Base-by-base conservation (phyloP, 164 flowering plant species). In the Vitis amurensis region DNA sequence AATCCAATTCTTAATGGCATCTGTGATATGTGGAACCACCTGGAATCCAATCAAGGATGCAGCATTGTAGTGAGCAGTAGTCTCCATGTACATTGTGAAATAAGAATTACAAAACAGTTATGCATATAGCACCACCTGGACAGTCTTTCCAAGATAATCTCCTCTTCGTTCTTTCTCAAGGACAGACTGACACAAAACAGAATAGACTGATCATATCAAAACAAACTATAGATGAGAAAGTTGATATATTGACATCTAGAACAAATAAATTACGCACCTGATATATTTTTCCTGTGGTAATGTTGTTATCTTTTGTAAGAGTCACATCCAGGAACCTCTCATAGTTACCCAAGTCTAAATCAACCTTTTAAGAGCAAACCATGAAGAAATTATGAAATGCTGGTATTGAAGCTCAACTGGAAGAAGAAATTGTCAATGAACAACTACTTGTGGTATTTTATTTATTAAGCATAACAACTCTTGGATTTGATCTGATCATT, bases 11-110 rank as follows among this genome's bases (percentile, higher is more conserved):
- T 81, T 93, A 68, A 96, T 93, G 63, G 97, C 97, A 86, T 93
- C 95, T 44, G 98, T 96, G 19, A 96, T 86, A 76, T 92, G 99
- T 29, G 98, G 98, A 55, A 96, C 97, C 37, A 96, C 98, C 98
- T 96, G 79, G 11, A 78, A 55, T 66, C 59, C 70, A 75, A 12
- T 52, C 55, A 76, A 64, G 61, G 29, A 59, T 5, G 16, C 13
- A 59, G 53, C 16, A 49, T 17, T n/a, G 2, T 11, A 49, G 50
- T 65, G 15, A 65, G 57, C 14, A 65, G 23, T 55, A 8, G 17
- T 50, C 8, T 64, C 14, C 59, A 27, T 12, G 51, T 12, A 55
- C 62, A 67, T 12, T 13, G 15, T 3, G 23, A 52, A 55, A 53
- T 48, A 61, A 29, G 23, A 37, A 47, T 13, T 50, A 1, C n/a